Conservation (phyloP, 2,329 filamentous ascomycete genomes). For the Aplosporella prunicola region DNA sequence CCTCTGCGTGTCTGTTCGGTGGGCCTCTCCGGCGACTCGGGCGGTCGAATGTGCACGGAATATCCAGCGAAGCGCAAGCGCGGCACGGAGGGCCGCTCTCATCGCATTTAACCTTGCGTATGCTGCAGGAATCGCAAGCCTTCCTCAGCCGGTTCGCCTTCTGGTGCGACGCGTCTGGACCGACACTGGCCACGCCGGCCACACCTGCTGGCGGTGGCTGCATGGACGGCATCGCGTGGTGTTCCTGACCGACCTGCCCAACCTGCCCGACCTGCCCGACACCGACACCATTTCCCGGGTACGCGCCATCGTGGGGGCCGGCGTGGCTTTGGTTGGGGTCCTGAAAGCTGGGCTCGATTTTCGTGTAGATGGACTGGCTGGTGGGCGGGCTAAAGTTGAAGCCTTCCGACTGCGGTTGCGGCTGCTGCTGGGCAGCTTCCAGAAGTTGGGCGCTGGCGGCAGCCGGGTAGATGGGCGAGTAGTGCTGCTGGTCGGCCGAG, state of each 20-base stretch:
- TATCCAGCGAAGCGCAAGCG: slow-evolving; percentile 55
- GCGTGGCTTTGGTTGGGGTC: slow-evolving; percentile 9
- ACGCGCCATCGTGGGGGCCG: slow-evolving; percentile 5
- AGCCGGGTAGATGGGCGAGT: slow-evolving; percentile 25
- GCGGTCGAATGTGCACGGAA: slow-evolving; percentile 57
- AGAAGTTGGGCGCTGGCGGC: slow-evolving; percentile 15
- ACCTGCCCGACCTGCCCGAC: too few relatives aligned
- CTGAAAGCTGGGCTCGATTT: slow-evolving; percentile 11
- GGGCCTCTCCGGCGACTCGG: slow-evolving; percentile 55
- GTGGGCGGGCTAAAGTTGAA: slow-evolving; percentile 10
- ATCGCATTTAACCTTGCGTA: slow-evolving; percentile 47
- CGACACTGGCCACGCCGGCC: slow-evolving; percentile 3
- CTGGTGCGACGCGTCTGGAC: slow-evolving; percentile 14
- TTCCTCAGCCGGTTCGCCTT: slow-evolving; percentile 31
- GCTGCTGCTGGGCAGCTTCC: slow-evolving; percentile 11
- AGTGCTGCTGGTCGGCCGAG: slow-evolving; percentile 22
- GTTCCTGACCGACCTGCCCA: too few relatives aligned
- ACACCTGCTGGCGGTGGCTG: slow-evolving; percentile 5
- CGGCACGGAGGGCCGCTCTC: slow-evolving; percentile 56
- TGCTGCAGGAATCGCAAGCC: slow-evolving; percentile 34
- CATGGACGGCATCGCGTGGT: slow-evolving; percentile 9
- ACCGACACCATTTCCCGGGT: slow-evolving; percentile 6
- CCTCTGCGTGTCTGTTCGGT: slow-evolving; percentile 57
- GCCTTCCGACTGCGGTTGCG: slow-evolving; percentile 10
- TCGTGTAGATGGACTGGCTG: slow-evolving; percentile 14